Base-by-base conservation (phyloP, 1,139 yeast genomes). In the Kazachstania sp. region DNA sequence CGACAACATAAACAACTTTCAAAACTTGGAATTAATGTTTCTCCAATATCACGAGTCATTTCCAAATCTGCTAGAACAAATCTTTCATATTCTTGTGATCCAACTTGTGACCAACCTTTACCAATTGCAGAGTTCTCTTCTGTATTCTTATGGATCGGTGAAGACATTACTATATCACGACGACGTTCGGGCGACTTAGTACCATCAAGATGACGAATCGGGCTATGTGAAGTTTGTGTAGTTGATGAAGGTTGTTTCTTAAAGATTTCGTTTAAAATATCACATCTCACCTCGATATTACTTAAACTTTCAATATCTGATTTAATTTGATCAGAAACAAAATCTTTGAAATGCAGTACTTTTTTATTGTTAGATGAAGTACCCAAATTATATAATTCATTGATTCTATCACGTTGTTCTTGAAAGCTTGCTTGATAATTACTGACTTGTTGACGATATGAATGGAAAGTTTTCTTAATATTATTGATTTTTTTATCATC, bases 1-100 rank as follows among this genome's bases (percentile, higher is more conserved):
- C 85, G 67, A 8, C 79, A 71, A 47, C 77, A 67, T 43, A 74
- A 61, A 59, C 85, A 80, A 41, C 72, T 72, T 58, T 80, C 84
- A 60, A 78, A 77, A 51, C 71, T 73, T 1, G 85, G 85, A 2
- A 78, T 72, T 50, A 80, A 62, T 0, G 82, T 74, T 44, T 68
- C 68, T 31, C 51, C 49, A 13, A 67, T 55, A 19, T 59, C 56
- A 16, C 59, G 60, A 32, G 53, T 57, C 37, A 66, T 56, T 29
- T 60, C 60, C 37, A 69, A 48, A 30, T 60, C 59, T 18, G 67
- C 57, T 9, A 51, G 48, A 39, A 60, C 41, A n/a, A 51, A 51
- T 37, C 59, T 54, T 44, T 57, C 57, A 45, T 56, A 64, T 39
- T 54, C 52, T 31, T 38, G 43, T 15, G 50, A 51, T 28, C 49